phyloP scores from a whole-genome alignment of 768 basidiomycete genomes.

The Russula abietina region DNA sequence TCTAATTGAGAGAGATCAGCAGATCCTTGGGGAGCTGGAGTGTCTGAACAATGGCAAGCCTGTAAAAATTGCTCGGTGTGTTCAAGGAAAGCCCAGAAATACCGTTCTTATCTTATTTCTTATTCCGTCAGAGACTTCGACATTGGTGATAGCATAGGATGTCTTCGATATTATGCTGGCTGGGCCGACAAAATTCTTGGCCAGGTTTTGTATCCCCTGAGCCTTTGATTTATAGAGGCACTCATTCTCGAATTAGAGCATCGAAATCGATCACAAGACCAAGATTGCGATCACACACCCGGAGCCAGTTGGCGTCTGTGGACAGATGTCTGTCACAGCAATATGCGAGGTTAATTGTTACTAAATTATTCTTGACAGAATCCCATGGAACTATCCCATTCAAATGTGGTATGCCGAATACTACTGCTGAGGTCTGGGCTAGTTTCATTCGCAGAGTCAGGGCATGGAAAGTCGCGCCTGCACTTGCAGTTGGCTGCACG shows the following conservation, averaged over 20 bases:
- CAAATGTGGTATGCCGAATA: constrained; percentile 58
- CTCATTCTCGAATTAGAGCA: constrained; percentile 41
- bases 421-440: background rate
- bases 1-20: constrained; percentile 77
- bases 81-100: constrained; percentile 29
- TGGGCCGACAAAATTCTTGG: constrained; percentile 94
- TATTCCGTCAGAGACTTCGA: constrained; percentile 57
- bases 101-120: background rate
- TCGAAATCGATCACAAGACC: constrained; percentile 72
- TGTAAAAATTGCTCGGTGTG: constrained; percentile 50
- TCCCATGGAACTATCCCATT: constrained; percentile 93
- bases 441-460: constrained; percentile 31
- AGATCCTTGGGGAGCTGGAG: constrained; percentile 81
- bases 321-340: constrained; percentile 62
- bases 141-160: constrained; percentile 70
- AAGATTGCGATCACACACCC: constrained; percentile 84
- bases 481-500: constrained; percentile 85
- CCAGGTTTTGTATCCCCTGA: constrained; percentile 45
- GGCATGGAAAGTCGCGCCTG: constrained; percentile 91
- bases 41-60: constrained; percentile 89
- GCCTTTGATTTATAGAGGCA: background rate
- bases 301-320: constrained; percentile 92
- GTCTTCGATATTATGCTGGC: constrained; percentile 87
- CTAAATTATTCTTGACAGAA: constrained; percentile 38
- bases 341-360: constrained; percentile 12